Conservation (phyloP, 1,284 basidiomycete species). For the Afroboletus lepidellus region DNA sequence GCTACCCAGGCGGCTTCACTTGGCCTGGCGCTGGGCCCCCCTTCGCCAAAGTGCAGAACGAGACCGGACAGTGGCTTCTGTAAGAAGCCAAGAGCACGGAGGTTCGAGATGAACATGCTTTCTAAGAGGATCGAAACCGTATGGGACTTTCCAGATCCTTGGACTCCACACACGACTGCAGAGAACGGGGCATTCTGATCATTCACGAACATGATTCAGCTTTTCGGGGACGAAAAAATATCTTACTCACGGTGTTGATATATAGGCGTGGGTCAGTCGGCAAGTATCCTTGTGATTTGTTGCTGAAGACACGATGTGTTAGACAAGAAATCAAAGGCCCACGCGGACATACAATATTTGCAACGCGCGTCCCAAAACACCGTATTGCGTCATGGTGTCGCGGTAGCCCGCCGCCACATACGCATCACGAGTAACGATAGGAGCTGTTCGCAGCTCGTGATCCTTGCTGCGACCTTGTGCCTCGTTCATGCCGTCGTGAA, state of each 20-base stretch:
- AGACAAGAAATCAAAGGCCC: constrained; percentile 1
- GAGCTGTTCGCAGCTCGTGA: constrained; percentile 52
- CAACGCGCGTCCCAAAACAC: constrained; percentile 50
- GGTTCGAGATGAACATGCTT: constrained; percentile 58
- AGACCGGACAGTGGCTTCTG: constrained; percentile 57
- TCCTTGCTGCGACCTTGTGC: constrained; percentile 25
- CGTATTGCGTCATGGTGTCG: constrained; percentile 48
- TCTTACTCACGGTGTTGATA: constrained; percentile 52
- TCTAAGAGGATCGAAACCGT: constrained; percentile 65
- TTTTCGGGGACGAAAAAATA: not conserved
- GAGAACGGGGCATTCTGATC: constrained; percentile 60
- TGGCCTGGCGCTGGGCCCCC: constrained; percentile 53
- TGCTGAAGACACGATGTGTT: constrained; percentile 7
- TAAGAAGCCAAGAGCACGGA: constrained; percentile 47
- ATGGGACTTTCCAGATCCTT: constrained; percentile 71
- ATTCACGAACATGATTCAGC: not conserved
- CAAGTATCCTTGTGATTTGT: constrained; percentile 33
- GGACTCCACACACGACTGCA: constrained; percentile 58
- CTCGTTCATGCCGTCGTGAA: constrained; percentile 34
- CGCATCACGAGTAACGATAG: constrained; percentile 54
- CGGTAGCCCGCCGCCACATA: constrained; percentile 38
- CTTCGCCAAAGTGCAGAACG: constrained; percentile 69
- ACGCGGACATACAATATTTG: constrained; percentile 41
- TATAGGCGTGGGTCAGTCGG: constrained; percentile 51
- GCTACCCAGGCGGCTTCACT: constrained; percentile 67